These are phyloP conservation scores for Fusarium coffeatum DNA, from an alignment of 2,329 filamentous ascomycete species.

Conservation along the genomic window DNA sequence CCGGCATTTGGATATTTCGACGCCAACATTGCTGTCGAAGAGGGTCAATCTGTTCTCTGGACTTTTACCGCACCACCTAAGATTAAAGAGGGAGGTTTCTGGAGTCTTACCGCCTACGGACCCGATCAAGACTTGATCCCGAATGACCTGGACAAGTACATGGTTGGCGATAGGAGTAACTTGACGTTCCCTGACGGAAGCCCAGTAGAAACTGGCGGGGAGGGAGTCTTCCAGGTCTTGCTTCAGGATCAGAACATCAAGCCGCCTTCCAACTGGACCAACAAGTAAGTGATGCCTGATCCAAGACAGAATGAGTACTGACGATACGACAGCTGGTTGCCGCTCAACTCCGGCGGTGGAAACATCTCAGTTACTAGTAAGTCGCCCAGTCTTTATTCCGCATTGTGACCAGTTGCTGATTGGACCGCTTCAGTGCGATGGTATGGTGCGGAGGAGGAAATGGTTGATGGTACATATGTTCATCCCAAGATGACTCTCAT, in stretches of 20 bases:
- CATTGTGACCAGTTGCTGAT: not conserved
- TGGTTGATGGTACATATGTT: not conserved
- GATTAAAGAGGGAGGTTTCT: not conserved
- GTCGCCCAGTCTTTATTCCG: not conserved
- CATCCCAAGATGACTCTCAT: not conserved
- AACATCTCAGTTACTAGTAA: not conserved
- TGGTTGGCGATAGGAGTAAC: not conserved
- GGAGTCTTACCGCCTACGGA: not conserved
- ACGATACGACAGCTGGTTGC: not conserved
- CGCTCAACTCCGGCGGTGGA: not conserved
- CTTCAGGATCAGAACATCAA: not conserved
- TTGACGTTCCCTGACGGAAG: not conserved
- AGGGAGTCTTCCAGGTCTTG: not conserved
- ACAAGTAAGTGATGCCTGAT: not conserved
- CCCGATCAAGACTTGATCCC: not conserved
- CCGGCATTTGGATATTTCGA: not conserved
- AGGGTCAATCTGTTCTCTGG: not conserved
- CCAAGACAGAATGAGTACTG: not conserved
- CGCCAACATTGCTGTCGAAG: not conserved
- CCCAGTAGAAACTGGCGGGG: not conserved
- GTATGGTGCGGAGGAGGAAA: not conserved
- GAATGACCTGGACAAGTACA: not conserved
- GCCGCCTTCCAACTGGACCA: not conserved
- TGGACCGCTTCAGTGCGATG: not conserved
- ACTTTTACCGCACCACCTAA: not conserved